Conservation (phyloP, 257 asterid genomes). For the Solanum clarkiae region DNA sequence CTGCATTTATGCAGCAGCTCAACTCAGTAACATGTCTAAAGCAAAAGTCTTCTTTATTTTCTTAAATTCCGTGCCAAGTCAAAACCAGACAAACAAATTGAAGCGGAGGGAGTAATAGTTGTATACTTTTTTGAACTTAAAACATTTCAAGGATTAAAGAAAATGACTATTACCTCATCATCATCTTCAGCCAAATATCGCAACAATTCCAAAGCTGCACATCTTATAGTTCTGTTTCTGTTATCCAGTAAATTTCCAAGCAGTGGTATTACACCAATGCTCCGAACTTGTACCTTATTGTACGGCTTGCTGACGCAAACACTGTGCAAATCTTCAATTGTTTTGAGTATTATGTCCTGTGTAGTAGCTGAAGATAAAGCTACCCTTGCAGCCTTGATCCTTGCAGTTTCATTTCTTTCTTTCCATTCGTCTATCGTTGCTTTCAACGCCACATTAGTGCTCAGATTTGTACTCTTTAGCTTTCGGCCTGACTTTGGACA, state of each 20-base stretch:
- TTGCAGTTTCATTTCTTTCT: constrained; percentile 64
- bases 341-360: constrained; percentile 56
- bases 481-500: constrained; percentile 56
- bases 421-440: constrained; percentile 66
- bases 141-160: not conserved
- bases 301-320: constrained; percentile 33
- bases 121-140: not conserved
- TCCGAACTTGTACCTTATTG: constrained; percentile 49
- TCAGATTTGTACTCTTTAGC: constrained; percentile 30
- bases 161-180: constrained; percentile 40
- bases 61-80: not conserved
- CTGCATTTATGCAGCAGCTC: constrained; percentile 15
- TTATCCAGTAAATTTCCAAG: constrained; percentile 39
- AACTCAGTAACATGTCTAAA: not conserved
- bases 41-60: not conserved
- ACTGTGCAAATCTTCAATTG: constrained; percentile 43
- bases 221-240: constrained; percentile 44
- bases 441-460: constrained; percentile 49
- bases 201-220: constrained; percentile 29
- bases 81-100: not conserved
- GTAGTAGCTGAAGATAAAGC: constrained; percentile 59
- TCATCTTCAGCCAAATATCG: constrained; percentile 53
- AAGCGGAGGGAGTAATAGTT: not conserved
- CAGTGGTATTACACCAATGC: constrained; percentile 48
- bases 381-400: constrained; percentile 61